Percentiles rank a stretch among this genome's conserved stretches.
Conservation (phyloP, 345 rosid genomes). For the Cardamine occulta region DNA sequence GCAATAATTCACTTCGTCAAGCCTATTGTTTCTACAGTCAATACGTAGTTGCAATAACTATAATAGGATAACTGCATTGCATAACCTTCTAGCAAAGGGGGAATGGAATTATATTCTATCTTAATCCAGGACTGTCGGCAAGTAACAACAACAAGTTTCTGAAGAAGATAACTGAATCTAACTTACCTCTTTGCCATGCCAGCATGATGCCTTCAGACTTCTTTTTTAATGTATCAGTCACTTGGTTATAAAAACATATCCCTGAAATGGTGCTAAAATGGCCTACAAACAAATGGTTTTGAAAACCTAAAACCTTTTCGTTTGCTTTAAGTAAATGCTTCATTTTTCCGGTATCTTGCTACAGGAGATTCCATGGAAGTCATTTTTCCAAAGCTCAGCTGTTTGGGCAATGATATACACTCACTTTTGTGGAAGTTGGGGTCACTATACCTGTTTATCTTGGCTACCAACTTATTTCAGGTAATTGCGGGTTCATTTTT, state of each 20-base stretch:
- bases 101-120: not conserved
- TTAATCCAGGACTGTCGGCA: not conserved
- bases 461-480: constrained; percentile 97
- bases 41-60: constrained; percentile 1
- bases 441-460: constrained; percentile 87
- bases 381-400: constrained; percentile 69
- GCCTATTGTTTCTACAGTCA: constrained; percentile 1
- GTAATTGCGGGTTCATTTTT: constrained; percentile 46
- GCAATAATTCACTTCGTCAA: constrained; percentile 4
- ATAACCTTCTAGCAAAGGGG: constrained; percentile 8
- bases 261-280: constrained; percentile 8
- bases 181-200: constrained; percentile 1
- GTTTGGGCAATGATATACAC: constrained; percentile 97
- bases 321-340: constrained; percentile 20
- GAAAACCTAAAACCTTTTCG: not conserved
- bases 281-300: constrained; percentile 9
- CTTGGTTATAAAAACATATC: constrained; percentile 12
- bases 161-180: constrained; percentile 10
- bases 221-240: not conserved
- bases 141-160: not conserved
- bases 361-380: constrained; percentile 91
- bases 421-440: constrained; percentile 99
- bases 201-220: not conserved
- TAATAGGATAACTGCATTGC: constrained; percentile 23
- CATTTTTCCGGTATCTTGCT: constrained; percentile 31